phyloP scores from a whole-genome alignment of 192 early-diverging fungal species.

The Mortierella hygrophila region DNA sequence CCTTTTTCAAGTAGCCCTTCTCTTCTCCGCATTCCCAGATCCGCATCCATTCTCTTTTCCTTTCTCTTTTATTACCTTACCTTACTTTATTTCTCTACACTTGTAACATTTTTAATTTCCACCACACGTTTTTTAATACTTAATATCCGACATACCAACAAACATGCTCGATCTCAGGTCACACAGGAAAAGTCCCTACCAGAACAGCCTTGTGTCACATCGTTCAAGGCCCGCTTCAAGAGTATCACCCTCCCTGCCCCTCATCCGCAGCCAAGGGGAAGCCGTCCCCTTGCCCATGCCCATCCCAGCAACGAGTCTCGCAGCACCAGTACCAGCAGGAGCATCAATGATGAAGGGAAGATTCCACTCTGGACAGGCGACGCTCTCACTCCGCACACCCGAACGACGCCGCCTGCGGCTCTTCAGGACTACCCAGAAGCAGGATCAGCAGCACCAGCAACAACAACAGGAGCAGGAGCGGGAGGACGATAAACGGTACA shows the following conservation, averaged over 20 bases:
- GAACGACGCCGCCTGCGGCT: slow-evolving; percentile 3
- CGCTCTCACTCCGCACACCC: slow-evolving; percentile 8
- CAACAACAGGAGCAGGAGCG: not conserved
- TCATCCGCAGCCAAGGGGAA: too few relatives aligned
- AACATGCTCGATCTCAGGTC: slow-evolving; percentile 50
- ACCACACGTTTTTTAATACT: not conserved
- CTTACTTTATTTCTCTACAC: not conserved
- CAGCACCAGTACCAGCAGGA: not conserved
- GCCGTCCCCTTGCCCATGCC: too few relatives aligned
- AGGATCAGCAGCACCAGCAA: not conserved
- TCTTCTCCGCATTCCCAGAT: not conserved
- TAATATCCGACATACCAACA: not conserved
- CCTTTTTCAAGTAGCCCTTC: not conserved
- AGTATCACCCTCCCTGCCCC: not conserved
- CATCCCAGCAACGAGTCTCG: too few relatives aligned
- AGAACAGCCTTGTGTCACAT: slow-evolving; percentile 43
- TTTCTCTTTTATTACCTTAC: not conserved
- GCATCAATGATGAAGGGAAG: not conserved
- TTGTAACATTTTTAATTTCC: slow-evolving; percentile 4
- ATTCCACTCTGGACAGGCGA: not conserved
- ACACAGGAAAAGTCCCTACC: slow-evolving; percentile 44
- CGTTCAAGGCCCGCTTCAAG: slow-evolving; percentile 1
- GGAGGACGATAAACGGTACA: slow-evolving; percentile 10
- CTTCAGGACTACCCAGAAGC: slow-evolving; percentile 11
- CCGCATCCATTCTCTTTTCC: not conserved